Evolutionary conservation across 768 basidiomycete species (phyloP), one percentile per base, ranked within the genome.

Genomic region (Suillus ampliporus): DNA sequence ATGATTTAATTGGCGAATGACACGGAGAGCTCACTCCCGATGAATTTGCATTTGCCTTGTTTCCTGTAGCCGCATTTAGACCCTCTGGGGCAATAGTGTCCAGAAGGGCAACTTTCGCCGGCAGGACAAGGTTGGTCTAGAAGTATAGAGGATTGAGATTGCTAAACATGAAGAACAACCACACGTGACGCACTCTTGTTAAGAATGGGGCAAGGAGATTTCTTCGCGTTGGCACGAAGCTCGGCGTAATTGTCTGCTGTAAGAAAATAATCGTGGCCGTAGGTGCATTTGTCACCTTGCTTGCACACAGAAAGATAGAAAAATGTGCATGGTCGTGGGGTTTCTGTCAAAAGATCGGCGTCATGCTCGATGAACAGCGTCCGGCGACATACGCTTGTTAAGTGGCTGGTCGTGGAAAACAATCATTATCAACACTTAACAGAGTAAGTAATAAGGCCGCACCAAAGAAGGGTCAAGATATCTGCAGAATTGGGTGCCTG

Each of bases 251-350:
- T 68, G 8, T 71, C 69, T 5, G 72, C 61, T 3, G 67, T 66
- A 14, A 79, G 63, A 5, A 64, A 57, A 60, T 78, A 79, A 56
- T 77, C 67, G 54, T 80, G 79, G 17, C 71, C 69, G 57, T 75
- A 79, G 35, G 65, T 72, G 64, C 79, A 80, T 23, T 69, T 69
- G 5, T 65, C 61, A 11, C 76, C 77, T 28, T 72, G 66, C 62
- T 65, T 70, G 61, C 76, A 77, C 40, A 67, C 57, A 9, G 73
- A 67, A 11, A 77, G 65, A 58, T 80, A 79, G 65, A 66, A 73
- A 65, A 76, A 76, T 40, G 74, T 80, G 67, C 79, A 80, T 4
- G 79, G 79, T 7, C 74, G 74, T 19, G 78, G 78, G 61, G 65
- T 73, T 40, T 76, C 78, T 79, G 61, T 21, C 19, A n/a, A 43